These are phyloP conservation scores for Arthroderma sp. DNA, from an alignment of 2,329 filamentous ascomycete species.

Conservation along the genomic window DNA sequence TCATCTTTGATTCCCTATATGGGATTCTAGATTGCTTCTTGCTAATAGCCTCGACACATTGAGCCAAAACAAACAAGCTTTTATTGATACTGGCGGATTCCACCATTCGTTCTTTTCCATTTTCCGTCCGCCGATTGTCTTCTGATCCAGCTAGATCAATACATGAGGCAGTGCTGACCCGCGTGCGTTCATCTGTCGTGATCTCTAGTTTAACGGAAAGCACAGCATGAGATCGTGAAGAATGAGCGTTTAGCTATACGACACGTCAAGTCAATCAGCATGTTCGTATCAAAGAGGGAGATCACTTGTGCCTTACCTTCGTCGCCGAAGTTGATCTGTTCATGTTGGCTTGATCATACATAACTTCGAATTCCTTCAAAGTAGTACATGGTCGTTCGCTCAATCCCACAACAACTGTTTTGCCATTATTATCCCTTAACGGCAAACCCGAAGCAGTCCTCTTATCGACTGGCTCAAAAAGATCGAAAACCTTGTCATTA, in stretches of 20 bases:
- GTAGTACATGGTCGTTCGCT: conserved; percentile 71
- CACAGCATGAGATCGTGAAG: conserved; percentile 79
- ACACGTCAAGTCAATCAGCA: conserved; percentile 10
- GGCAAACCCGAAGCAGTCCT: conserved; percentile 68
- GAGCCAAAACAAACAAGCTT: conserved; percentile 82
- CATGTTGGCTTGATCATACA: conserved; percentile 86
- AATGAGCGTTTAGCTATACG: conserved; percentile 65
- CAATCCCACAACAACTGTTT: conserved; percentile 74
- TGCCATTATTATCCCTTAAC: conserved; percentile 72
- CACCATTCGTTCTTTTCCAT: conserved; percentile 81
- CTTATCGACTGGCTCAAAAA: conserved; percentile 79
- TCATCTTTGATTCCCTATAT: conserved; percentile 95
- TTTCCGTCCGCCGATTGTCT: conserved; percentile 87
- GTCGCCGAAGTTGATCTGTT: conserved; percentile 82
- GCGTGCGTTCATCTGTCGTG: conserved; percentile 52
- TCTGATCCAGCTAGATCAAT: conserved; percentile 94
- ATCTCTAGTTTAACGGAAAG: conserved; percentile 80
- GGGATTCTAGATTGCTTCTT: conserved; percentile 64
- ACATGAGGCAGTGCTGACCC: conserved; percentile 73
- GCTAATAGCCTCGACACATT: conserved; percentile 91
- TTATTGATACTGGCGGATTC: conserved; percentile 98
- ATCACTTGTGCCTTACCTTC: conserved; percentile 38
- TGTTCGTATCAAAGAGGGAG: background rate
- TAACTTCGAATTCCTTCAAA: conserved; percentile 74
- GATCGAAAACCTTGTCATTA: conserved; percentile 86